Evolutionary conservation across 2,329 filamentous ascomycete genomes (phyloP).

Genomic region (Cytospora paraplurivora): DNA sequence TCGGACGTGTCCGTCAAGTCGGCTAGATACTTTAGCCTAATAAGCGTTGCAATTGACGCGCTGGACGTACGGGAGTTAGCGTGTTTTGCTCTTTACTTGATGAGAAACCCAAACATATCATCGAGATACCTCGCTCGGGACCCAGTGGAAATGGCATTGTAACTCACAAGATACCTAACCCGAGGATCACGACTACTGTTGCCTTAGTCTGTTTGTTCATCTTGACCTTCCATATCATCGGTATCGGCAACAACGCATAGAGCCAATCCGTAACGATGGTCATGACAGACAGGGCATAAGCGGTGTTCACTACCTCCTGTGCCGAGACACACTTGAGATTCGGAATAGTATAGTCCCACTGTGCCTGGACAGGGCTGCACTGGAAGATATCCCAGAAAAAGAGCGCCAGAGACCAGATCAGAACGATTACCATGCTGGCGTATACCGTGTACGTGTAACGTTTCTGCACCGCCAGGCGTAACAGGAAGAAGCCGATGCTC

Average conservation of each 20-base stretch:
- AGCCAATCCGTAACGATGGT: constrained; percentile 57
- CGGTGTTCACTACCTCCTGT: constrained; percentile 49
- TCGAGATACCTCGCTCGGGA: not conserved
- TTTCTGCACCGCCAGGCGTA: constrained; percentile 49
- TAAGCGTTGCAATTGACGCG: constrained; percentile 56
- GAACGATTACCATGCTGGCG: constrained; percentile 48
- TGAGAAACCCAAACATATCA: too few species aligned
- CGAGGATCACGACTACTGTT: constrained; percentile 53
- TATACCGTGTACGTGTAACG: constrained; percentile 53
- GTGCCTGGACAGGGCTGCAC: constrained; percentile 51
- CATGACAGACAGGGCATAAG: constrained; percentile 55
- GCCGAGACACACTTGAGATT: constrained; percentile 46
- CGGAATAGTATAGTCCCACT: constrained; percentile 56
- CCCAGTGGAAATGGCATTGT: not conserved
- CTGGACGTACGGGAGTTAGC: constrained; percentile 34
- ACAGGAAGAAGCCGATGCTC: constrained; percentile 55
- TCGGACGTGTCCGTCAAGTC: constrained; percentile 48
- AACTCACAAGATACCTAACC: constrained; percentile 53
- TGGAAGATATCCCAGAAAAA: constrained; percentile 58
- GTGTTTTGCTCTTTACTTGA: not conserved
- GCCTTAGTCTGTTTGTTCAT: constrained; percentile 55
- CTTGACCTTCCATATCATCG: constrained; percentile 57
- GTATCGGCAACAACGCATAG: constrained; percentile 55
- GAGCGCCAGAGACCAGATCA: constrained; percentile 49
- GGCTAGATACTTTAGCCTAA: constrained; percentile 52